Conservation (phyloP, 2,329 filamentous ascomycete genomes). For the Colletotrichum sp. region DNA sequence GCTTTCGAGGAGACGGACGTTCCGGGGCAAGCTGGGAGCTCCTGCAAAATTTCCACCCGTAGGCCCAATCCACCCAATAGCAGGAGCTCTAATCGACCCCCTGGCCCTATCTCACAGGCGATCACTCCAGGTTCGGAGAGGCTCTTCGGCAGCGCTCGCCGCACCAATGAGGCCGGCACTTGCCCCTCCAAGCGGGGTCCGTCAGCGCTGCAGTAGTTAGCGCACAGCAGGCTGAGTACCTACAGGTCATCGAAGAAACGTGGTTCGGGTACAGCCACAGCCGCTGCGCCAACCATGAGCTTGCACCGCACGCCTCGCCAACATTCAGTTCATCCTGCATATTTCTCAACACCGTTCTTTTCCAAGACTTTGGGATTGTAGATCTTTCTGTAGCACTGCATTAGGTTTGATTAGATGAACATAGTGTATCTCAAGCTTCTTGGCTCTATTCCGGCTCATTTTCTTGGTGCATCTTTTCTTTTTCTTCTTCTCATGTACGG, state of each 20-base stretch:
- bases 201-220: not conserved
- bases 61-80: conserved; percentile 10
- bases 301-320: not conserved
- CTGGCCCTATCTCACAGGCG: not conserved
- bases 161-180: conserved; percentile 3
- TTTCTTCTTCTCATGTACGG: not conserved
- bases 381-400: not conserved
- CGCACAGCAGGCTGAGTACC: not conserved
- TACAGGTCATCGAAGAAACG: conserved; percentile 9
- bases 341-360: not conserved
- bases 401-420: not conserved
- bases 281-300: not conserved
- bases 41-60: conserved; percentile 17
- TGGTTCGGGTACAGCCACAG: conserved; percentile 4
- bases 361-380: not conserved
- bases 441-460: not conserved
- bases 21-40: conserved; percentile 15
- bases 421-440: not conserved
- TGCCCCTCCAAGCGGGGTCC: not conserved
- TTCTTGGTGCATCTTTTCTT: not conserved
- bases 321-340: not conserved
- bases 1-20: conserved; percentile 7
- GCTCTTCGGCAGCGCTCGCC: conserved; percentile 9
- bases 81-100: conserved; percentile 1
- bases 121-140: conserved; percentile 6